Percentiles rank a stretch among this genome's conserved stretches.
These are phyloP conservation scores for Cucurbita ficifolia DNA, from an alignment of 306 rosid genomes.

Conservation along the genomic window DNA sequence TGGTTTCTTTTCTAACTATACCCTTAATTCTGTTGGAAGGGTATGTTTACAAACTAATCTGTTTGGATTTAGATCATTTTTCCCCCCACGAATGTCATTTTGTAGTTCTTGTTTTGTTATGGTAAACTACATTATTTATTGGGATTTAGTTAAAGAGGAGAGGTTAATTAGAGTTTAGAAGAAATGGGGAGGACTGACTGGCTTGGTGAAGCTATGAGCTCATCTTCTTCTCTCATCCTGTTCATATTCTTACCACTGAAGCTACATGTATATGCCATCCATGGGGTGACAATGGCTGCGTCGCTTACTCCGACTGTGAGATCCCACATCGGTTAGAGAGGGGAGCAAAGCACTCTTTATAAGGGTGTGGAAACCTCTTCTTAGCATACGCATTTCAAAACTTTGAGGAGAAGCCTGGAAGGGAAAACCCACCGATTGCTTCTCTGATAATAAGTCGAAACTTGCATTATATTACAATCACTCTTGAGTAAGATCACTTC, in stretches of 20 bases:
- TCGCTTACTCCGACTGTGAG: background rate
- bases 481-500: slow-evolving; percentile 29
- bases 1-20: background rate
- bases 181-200: background rate
- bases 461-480: background rate
- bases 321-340: too few relatives aligned
- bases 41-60: background rate
- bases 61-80: background rate
- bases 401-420: too few relatives aligned
- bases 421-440: too few relatives aligned
- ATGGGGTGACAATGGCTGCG: slow-evolving; percentile 8
- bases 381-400: too few relatives aligned
- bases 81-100: background rate
- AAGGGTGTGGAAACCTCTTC: too few relatives aligned
- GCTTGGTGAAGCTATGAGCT: slow-evolving; percentile 1
- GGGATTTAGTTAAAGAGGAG: background rate
- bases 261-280: slow-evolving; percentile 31
- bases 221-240: slow-evolving; percentile 44
- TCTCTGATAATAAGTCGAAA: slow-evolving; percentile 15
- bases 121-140: background rate
- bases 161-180: background rate
- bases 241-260: slow-evolving; percentile 19
- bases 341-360: too few relatives aligned
- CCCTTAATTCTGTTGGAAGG: background rate
- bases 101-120: background rate